Conservation (phyloP, 208 protist genomes). For the Acanthamoeba royreba region DNA sequence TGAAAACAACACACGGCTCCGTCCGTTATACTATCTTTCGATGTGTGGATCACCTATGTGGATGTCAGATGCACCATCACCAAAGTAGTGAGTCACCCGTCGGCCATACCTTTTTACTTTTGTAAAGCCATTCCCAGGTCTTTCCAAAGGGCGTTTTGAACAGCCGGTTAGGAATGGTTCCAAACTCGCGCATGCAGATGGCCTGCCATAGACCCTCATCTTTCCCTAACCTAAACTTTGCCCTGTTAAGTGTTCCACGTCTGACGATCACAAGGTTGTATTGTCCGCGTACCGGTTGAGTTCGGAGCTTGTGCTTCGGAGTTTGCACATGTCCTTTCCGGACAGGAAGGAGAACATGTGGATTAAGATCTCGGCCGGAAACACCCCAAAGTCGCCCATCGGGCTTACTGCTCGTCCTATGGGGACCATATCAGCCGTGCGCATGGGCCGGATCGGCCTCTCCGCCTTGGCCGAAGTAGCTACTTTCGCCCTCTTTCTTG, state of each 20-base stretch:
- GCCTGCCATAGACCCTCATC: neutral
- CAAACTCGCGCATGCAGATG: conserved; percentile 21
- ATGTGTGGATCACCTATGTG: neutral
- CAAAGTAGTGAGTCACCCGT: neutral
- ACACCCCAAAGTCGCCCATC: neutral
- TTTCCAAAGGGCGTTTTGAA: neutral
- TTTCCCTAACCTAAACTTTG: neutral
- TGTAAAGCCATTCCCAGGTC: conserved; percentile 1
- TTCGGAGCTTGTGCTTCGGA: neutral
- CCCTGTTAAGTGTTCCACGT: neutral
- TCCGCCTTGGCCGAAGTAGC: neutral
- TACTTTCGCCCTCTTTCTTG: neutral
- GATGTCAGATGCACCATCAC: neutral
- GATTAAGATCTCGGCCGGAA: neutral
- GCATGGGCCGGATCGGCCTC: neutral
- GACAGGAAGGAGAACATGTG: neutral
- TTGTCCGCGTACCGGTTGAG: neutral
- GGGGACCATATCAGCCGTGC: neutral
- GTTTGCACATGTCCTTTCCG: neutral
- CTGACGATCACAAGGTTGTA: neutral
- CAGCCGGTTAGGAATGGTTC: neutral
- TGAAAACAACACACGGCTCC: neutral
- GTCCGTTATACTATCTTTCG: neutral
- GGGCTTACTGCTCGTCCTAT: neutral
- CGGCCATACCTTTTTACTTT: neutral